A percentile compares a stretch with the other conserved stretches of the same genome.
Evolutionary conservation across 805 yeast genomes (phyloP).

Genomic region (Kazachstania taianensis): DNA sequence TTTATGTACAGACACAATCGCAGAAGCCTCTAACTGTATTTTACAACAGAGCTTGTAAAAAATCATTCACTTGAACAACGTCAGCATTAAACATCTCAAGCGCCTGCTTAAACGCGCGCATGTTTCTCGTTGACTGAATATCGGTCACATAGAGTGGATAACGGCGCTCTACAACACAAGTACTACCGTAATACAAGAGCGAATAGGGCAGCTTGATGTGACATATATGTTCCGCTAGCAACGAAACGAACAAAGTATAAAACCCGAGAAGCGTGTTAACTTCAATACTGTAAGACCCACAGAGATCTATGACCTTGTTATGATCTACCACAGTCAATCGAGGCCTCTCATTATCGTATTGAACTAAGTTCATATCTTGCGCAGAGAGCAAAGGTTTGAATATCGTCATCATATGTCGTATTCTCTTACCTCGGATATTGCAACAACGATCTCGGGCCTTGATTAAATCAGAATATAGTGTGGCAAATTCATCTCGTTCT

Average conservation of each 20-base stretch:
- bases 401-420: constrained; percentile 13
- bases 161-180: constrained; percentile 14
- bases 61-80: constrained; percentile 21
- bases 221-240: constrained; percentile 14
- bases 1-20: too few relatives aligned
- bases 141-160: constrained; percentile 18
- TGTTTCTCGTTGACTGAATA: constrained; percentile 9
- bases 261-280: constrained; percentile 22
- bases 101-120: constrained; percentile 12
- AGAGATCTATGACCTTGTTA: constrained; percentile 3
- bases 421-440: constrained; percentile 10
- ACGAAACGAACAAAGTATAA: constrained; percentile 16
- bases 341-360: not conserved
- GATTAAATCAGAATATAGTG: constrained; percentile 16
- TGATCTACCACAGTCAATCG: not conserved
- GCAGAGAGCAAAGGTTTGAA: not conserved
- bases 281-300: constrained; percentile 8
- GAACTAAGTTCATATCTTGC: not conserved
- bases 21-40: too few relatives aligned
- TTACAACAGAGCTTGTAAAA: constrained; percentile 9
- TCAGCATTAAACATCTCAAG: constrained; percentile 16
- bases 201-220: constrained; percentile 17
- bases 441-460: constrained; percentile 12
- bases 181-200: constrained; percentile 21
- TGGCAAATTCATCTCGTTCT: constrained; percentile 20